A percentile compares a stretch with the other conserved stretches of the same genome.
These are phyloP conservation scores for Graphilbum sp. DNA, from an alignment of 2,329 filamentous ascomycete genomes.

Conservation along the genomic window DNA sequence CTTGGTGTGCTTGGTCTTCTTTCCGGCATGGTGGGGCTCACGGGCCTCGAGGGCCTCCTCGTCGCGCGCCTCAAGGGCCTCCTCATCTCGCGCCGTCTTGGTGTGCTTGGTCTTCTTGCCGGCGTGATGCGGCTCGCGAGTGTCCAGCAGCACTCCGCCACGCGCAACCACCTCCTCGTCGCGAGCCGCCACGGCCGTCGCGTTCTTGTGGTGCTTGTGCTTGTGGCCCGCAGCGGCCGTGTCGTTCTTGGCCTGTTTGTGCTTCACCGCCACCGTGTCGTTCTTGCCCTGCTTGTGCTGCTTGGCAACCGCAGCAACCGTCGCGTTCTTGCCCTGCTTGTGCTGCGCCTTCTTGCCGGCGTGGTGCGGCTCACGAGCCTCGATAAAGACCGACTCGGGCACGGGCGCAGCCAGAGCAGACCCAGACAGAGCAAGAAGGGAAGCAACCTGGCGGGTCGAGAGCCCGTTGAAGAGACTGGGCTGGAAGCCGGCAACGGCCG, in stretches of 20 bases:
- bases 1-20: constrained; percentile 8
- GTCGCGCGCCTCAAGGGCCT: constrained; percentile 1
- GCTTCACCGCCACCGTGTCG: no score
- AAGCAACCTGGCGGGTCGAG: constrained; percentile 11
- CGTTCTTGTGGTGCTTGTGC: constrained; percentile 9
- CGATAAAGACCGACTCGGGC: constrained; percentile 2
- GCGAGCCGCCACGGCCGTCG: constrained; percentile 2
- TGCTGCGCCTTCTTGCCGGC: constrained; percentile 11
- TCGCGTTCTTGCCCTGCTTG: no score
- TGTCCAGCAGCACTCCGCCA: no score
- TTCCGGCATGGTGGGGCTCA: constrained; percentile 8
- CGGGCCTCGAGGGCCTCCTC: constrained; percentile 6
- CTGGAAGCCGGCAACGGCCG: constrained; percentile 15
- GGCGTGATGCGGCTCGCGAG: constrained; percentile 8
- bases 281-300: no score
- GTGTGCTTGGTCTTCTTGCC: constrained; percentile 8
- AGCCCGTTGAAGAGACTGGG: constrained; percentile 9
- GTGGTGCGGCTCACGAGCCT: constrained; percentile 12
- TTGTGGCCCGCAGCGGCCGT: no score
- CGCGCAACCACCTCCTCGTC: constrained; percentile 4
- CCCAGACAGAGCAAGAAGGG: constrained; percentile 14
- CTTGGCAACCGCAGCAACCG: no score
- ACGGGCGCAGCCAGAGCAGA: constrained; percentile 12
- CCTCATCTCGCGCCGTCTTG: background rate
- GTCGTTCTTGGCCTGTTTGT: constrained; percentile 7